Base-by-base conservation (phyloP, 2,329 filamentous ascomycete genomes). In the Huntiella savannae region DNA sequence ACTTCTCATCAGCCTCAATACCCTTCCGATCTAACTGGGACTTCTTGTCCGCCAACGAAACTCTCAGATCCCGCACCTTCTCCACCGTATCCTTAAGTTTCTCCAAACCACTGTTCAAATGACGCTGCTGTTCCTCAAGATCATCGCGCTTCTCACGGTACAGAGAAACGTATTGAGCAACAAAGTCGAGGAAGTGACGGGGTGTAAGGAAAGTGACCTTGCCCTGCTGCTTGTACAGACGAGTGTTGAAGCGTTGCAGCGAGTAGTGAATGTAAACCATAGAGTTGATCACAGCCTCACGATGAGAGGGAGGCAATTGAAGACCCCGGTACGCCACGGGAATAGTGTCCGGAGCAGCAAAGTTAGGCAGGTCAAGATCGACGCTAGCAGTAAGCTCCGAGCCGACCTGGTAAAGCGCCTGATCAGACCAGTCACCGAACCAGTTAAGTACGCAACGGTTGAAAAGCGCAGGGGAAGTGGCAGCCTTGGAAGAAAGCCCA, bases 181-280 rank as follows among this genome's bases (percentile, higher is more conserved):
- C 88, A 56, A 98, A 98, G 60, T 98, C 92, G 44, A 99, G 68
- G 68, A 94, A 99, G 62, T 99, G 91, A 40, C 91, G 79, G 40
- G 91, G 91, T 8, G 92, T 98, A 48, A 98, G 75, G 67, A 83
- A 96, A 0, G 91, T 96, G 28, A 81, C 73, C 62, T 82, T 86
- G 61, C 84, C 86, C 64, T 96, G 91, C 59, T 96, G 91, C 60
- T 85, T 91, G 52, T 82, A 74, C 17, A 98, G 68, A 56, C 85
- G 87, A 54, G 73, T 68, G 58, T 98, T 98, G 71, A 95, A 92
- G 43, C 75, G 73, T 52, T 88, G 84, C 42, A 98, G 67, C 2
- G 91, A 98, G 64, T 96, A 86, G 59, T 99, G 91, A 15, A 98
- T 88, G 57, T 94, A 92, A 2, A 99, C 92, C 91, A 99, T 98